phyloP scores from a whole-genome alignment of 2,329 filamentous ascomycete species.

The Dothideomycetes sp. region DNA sequence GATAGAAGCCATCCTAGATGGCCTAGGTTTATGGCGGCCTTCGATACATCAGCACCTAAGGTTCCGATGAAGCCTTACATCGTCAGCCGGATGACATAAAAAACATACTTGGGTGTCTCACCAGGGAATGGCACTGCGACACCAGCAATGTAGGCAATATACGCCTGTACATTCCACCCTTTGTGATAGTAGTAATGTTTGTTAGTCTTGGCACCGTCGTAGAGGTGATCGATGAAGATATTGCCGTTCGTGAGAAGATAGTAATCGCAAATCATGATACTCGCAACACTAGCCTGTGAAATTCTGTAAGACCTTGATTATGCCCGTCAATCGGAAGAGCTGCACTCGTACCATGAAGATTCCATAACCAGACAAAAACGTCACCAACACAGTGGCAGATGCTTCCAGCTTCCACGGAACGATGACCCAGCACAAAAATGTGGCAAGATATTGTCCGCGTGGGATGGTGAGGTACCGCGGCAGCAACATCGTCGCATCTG shows the following conservation, averaged over 20 bases:
- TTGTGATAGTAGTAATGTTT: slow-evolving; percentile 2
- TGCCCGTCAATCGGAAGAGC: too few species aligned
- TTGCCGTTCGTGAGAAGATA: slow-evolving; percentile 2
- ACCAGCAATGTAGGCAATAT: background rate
- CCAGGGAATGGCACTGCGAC: slow-evolving; percentile 1
- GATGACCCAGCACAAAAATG: background rate
- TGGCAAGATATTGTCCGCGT: background rate
- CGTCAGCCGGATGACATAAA: too few species aligned
- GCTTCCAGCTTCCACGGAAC: slow-evolving; percentile 6
- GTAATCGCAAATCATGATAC: slow-evolving; percentile 2
- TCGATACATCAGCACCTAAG: background rate
- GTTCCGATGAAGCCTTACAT: background rate
- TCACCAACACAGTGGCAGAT: slow-evolving; percentile 1
- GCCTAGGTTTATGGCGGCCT: slow-evolving; percentile 1
- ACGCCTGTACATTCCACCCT: slow-evolving; percentile 4
- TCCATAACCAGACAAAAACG: slow-evolving; percentile 1
- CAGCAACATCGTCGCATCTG: slow-evolving; percentile 1
- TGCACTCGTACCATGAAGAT: slow-evolving; percentile 3
- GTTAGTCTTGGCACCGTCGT: background rate
- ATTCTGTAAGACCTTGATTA: too few species aligned
- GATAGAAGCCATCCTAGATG: slow-evolving; percentile 3
- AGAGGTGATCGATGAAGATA: background rate
- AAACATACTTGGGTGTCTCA: too few species aligned
- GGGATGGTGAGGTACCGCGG: slow-evolving; percentile 3
- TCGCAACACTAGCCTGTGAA: too few species aligned